These are phyloP conservation scores for Penicillium frequentans DNA, from an alignment of 2,329 filamentous ascomycete genomes.

Conservation along the genomic window DNA sequence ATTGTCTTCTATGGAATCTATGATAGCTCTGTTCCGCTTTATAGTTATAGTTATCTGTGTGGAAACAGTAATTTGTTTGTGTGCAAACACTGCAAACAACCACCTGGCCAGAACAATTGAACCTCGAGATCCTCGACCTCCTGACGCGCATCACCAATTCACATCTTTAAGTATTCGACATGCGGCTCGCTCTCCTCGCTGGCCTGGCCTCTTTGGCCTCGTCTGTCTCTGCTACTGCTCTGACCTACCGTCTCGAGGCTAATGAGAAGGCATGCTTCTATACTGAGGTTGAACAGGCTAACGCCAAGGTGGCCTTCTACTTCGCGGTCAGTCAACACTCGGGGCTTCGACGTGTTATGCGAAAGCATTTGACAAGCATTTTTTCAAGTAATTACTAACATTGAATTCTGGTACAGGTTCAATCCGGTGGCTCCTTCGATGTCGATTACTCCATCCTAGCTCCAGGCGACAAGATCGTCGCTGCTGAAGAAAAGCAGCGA, in stretches of 20 bases:
- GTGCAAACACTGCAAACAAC: conserved; percentile 38
- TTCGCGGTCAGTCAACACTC: conserved; percentile 73
- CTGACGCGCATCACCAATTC: conserved; percentile 20
- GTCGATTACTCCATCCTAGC: conserved; percentile 88
- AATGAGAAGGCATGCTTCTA: conserved; percentile 98
- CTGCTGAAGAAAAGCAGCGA: conserved; percentile 85
- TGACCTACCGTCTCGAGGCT: conserved; percentile 88
- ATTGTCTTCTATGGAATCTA: background rate
- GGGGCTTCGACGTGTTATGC: background rate
- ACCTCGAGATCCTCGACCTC: conserved; percentile 9
- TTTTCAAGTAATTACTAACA: conserved; percentile 2
- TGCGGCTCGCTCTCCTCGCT: conserved; percentile 66
- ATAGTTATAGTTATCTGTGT: background rate
- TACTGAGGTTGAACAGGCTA: conserved; percentile 71
- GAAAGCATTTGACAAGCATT: background rate
- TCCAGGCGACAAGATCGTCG: conserved; percentile 75
- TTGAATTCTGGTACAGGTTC: conserved; percentile 62
- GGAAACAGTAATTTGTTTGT: conserved; percentile 18
- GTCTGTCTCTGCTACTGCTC: conserved; percentile 77
- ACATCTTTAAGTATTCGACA: conserved; percentile 36
- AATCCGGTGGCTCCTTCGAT: conserved; percentile 98
- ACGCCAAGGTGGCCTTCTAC: conserved; percentile 94
- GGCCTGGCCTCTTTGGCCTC: conserved; percentile 71
- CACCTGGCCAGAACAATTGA: conserved; percentile 30
- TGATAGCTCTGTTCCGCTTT: background rate